Evolutionary conservation across 176 grass and related monocot genomes (phyloP).

Genomic region (Aechmea fasciata): DNA sequence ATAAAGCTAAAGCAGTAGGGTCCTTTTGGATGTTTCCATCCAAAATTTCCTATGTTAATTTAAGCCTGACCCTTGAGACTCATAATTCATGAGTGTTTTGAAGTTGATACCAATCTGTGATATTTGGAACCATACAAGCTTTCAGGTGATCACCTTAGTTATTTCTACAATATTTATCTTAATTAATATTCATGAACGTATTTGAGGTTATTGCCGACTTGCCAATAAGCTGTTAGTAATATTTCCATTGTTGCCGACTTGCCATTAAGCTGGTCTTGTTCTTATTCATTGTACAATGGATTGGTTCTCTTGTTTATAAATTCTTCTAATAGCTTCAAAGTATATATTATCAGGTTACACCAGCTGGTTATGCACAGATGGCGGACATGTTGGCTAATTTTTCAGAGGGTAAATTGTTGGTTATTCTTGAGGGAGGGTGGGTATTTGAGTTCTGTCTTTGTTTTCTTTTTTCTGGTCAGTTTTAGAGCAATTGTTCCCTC

Average conservation of each 20-base stretch:
- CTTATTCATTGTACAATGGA: background rate
- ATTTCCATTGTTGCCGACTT: no score
- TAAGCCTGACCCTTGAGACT: no score
- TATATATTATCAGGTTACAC: slow-evolving; percentile 53
- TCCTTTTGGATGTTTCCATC: background rate
- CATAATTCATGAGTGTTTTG: no score
- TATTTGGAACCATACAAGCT: no score
- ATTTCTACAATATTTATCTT: no score
- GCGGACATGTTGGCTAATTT: slow-evolving; percentile 57
- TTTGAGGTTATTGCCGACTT: background rate
- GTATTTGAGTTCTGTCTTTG: slow-evolving; percentile 11
- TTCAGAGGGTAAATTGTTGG: slow-evolving; percentile 68
- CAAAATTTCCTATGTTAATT: background rate
- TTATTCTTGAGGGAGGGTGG: slow-evolving; percentile 96
- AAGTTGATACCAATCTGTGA: no score
- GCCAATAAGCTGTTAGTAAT: no score
- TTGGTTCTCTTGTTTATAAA: background rate
- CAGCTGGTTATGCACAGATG: slow-evolving; percentile 79
- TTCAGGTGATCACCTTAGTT: no score
- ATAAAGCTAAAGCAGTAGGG: no score
- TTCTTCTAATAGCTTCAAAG: background rate
- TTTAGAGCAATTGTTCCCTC: background rate
- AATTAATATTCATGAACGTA: background rate
- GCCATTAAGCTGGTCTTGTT: background rate
- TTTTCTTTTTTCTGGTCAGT: slow-evolving; percentile 17